Percentiles rank a stretch among this genome's conserved stretches.
Conservation (phyloP, 1,284 basidiomycete genomes). For the Ganoderma lucidum region DNA sequence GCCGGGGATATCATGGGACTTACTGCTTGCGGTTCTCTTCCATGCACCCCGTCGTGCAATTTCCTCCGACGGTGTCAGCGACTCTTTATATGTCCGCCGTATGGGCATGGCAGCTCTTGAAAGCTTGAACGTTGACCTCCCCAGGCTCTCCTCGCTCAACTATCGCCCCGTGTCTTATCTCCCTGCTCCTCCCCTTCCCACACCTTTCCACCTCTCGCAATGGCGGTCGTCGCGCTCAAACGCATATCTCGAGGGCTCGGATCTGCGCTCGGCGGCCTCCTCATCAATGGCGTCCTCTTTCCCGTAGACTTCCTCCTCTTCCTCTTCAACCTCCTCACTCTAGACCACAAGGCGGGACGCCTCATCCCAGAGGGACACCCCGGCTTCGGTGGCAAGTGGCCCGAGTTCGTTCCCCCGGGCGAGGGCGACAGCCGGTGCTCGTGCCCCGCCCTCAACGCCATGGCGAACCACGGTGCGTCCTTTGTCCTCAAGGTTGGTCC, state of each 20-base stretch:
- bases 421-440: constrained; percentile 71
- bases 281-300: constrained; percentile 31
- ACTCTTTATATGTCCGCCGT: neutral
- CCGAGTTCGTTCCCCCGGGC: constrained; percentile 62
- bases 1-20: constrained; percentile 18
- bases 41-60: constrained; percentile 10
- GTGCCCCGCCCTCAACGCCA: constrained; percentile 76
- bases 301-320: constrained; percentile 57
- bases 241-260: constrained; percentile 31
- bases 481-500: neutral
- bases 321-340: constrained; percentile 61
- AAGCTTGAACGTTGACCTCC: neutral
- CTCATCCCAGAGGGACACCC: constrained; percentile 65
- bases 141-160: neutral
- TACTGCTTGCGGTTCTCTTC: neutral
- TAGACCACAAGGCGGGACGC: constrained; percentile 54
- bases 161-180: neutral
- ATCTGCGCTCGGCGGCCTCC: constrained; percentile 22
- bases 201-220: constrained; percentile 7
- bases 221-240: constrained; percentile 24
- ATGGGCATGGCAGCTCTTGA: neutral
- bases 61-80: neutral
- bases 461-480: constrained; percentile 77
- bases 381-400: constrained; percentile 75
- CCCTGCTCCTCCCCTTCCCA: neutral